Percentiles rank a stretch among this genome's conserved stretches.
phyloP scores from a whole-genome alignment of 352 stramenopile species.

The Phytophthora meadii region DNA sequence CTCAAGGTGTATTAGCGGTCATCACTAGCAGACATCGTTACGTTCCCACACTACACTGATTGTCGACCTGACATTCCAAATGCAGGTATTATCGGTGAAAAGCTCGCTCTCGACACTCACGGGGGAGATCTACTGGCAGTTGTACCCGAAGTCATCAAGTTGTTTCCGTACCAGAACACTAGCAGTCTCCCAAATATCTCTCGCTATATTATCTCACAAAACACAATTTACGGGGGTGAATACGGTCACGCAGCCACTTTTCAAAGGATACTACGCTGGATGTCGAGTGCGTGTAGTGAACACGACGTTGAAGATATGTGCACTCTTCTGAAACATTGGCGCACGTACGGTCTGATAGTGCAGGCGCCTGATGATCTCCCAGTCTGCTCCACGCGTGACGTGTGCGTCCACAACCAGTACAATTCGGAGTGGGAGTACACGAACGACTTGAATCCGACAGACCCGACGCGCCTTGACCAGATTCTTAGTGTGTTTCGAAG shows the following conservation, averaged over 20 bases:
- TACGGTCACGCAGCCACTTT: neutral
- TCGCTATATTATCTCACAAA: too few species aligned
- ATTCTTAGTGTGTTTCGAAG: slow-evolving; percentile 10
- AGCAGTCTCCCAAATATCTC: neutral
- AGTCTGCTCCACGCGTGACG: slow-evolving; percentile 9
- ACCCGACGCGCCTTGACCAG: slow-evolving; percentile 7
- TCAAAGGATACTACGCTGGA: neutral
- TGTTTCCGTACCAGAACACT: slow-evolving; percentile 4
- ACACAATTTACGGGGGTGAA: neutral
- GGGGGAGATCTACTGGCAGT: slow-evolving; percentile 1
- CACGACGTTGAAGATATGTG: slow-evolving; percentile 16
- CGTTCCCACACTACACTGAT: neutral
- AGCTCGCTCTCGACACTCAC: neutral
- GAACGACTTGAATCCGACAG: neutral
- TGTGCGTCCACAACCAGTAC: slow-evolving; percentile 25
- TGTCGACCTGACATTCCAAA: neutral
- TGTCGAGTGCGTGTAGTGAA: slow-evolving; percentile 18
- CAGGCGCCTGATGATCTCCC: slow-evolving; percentile 21
- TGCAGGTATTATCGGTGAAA: neutral
- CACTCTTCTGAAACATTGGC: slow-evolving; percentile 4
- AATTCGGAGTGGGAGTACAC: slow-evolving; percentile 21
- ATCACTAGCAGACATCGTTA: neutral
- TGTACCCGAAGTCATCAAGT: slow-evolving; percentile 1
- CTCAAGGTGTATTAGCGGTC: too few species aligned
- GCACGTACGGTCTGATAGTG: slow-evolving; percentile 17